Percentiles rank a stretch among this genome's conserved stretches.
phyloP scores from a whole-genome alignment of 2,329 filamentous ascomycete genomes.

The Aschersonia sp. region DNA sequence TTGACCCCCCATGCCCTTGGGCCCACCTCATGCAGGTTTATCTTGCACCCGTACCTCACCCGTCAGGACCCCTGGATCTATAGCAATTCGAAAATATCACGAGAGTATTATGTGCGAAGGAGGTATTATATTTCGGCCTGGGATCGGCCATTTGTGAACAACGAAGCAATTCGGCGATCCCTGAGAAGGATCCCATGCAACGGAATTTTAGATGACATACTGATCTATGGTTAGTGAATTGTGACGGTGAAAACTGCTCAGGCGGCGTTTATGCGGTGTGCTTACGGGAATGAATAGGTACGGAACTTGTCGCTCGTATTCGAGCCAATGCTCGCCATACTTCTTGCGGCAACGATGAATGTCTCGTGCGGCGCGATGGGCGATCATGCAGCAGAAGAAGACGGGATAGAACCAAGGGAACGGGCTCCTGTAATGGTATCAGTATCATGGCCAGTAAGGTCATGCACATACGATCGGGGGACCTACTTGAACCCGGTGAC shows the following conservation, averaged over 20 bases:
- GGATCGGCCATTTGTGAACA: too few relatives aligned
- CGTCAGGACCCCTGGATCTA: background rate
- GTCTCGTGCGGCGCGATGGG: conserved; percentile 62
- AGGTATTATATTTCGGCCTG: too few relatives aligned
- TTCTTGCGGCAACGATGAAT: conserved; percentile 62
- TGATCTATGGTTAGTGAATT: background rate
- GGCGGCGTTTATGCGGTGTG: conserved; percentile 48
- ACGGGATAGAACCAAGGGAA: conserved; percentile 84
- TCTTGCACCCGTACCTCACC: background rate
- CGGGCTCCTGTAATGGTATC: conserved; percentile 40
- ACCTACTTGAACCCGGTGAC: conserved; percentile 29
- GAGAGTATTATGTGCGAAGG: background rate
- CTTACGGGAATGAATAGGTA: conserved; percentile 65
- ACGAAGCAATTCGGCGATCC: too few relatives aligned
- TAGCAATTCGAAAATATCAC: background rate
- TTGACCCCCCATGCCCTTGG: too few relatives aligned
- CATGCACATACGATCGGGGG: conserved; percentile 83
- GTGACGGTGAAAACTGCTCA: background rate
- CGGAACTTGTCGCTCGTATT: conserved; percentile 65
- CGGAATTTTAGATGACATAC: background rate
- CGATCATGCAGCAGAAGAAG: conserved; percentile 71
- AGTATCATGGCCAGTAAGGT: conserved; percentile 33
- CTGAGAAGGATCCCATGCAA: too few relatives aligned
- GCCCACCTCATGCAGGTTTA: background rate
- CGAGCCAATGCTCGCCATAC: conserved; percentile 67